These are phyloP conservation scores for Neurospora hispaniola DNA, from an alignment of 495 filamentous ascomycete genomes.

Conservation along the genomic window DNA sequence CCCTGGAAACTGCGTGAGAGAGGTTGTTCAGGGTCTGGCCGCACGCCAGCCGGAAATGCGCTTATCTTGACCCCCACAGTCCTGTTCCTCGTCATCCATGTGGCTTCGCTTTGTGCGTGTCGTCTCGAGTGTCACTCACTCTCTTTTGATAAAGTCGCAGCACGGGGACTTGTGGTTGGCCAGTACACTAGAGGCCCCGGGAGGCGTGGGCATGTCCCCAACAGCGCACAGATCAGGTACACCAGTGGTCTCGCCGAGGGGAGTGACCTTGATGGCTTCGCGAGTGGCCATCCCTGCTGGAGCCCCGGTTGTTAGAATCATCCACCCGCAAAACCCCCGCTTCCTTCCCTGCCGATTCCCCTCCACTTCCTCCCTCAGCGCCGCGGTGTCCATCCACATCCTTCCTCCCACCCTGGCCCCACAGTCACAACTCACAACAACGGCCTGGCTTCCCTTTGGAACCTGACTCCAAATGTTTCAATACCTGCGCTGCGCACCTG, in stretches of 20 bases:
- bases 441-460: not conserved
- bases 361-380: not conserved
- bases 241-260: not conserved
- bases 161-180: not conserved
- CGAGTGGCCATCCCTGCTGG: not conserved
- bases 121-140: not conserved
- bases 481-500: not conserved
- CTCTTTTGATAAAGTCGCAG: not conserved
- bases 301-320: not conserved
- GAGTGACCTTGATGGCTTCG: not conserved
- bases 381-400: not conserved
- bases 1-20: not conserved
- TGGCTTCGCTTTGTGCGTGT: not conserved
- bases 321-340: not conserved
- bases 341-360: not conserved
- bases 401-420: not conserved
- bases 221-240: not conserved
- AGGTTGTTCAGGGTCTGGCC: not conserved
- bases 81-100: not conserved
- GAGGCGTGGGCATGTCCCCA: not conserved
- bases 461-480: not conserved
- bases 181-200: too few species aligned
- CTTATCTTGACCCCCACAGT: not conserved
- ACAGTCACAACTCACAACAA: not conserved
- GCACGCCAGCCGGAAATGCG: not conserved